These are phyloP conservation scores for Mrakia frigida DNA, from an alignment of 768 basidiomycete species.

Conservation along the genomic window DNA sequence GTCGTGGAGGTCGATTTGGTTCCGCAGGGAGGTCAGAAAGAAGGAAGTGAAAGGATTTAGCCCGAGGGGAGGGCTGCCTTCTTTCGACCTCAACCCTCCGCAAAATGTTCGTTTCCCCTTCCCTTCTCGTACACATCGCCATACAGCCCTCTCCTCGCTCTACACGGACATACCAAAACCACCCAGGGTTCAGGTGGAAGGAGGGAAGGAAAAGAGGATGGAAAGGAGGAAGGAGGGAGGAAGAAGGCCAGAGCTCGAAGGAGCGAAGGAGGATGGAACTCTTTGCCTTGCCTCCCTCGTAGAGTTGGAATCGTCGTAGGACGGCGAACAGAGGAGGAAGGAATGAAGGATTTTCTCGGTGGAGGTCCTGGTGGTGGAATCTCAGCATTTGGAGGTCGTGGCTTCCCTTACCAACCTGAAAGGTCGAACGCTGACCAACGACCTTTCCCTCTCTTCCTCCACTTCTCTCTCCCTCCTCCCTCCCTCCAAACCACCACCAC, in stretches of 20 bases:
- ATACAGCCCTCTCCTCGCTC: neutral
- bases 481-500: slow-evolving; percentile 1
- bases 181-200: neutral
- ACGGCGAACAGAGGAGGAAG: neutral
- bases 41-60: no score
- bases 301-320: neutral
- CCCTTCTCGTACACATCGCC: neutral
- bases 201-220: neutral
- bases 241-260: neutral
- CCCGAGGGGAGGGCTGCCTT: no score
- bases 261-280: neutral
- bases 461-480: neutral
- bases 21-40: no score
- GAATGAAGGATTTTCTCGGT: neutral
- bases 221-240: neutral
- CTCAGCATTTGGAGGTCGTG: neutral
- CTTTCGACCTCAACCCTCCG: neutral
- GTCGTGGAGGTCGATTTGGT: no score
- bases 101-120: neutral
- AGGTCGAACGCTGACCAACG: slow-evolving; percentile 1
- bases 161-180: neutral
- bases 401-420: neutral
- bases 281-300: neutral
- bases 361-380: neutral
- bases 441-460: neutral